Conservation (phyloP, 192 early-diverging fungal species). For the Coemansia sp. region DNA sequence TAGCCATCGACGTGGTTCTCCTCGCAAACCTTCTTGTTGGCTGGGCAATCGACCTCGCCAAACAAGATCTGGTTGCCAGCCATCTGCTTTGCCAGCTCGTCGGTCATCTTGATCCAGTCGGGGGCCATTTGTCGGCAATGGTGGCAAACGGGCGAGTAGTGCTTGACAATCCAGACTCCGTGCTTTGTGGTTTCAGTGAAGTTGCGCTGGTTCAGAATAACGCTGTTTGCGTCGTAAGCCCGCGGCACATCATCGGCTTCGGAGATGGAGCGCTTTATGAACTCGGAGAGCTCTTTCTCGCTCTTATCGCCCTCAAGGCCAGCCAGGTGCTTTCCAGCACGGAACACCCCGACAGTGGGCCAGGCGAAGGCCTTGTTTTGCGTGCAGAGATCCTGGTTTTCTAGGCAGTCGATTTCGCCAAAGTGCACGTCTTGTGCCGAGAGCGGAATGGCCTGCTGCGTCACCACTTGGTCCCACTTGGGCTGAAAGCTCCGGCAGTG, state of each 20-base stretch:
- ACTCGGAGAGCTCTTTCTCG: constrained; percentile 14
- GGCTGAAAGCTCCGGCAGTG: constrained; percentile 82
- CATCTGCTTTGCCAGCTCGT: constrained; percentile 37
- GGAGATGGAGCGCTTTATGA: constrained; percentile 11
- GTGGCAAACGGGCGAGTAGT: constrained; percentile 83
- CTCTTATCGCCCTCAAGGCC: constrained; percentile 31
- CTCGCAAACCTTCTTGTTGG: constrained; percentile 62
- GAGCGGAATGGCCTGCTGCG: constrained; percentile 24
- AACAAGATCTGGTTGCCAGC: constrained; percentile 56
- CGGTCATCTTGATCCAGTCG: constrained; percentile 68
- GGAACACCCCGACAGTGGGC: constrained; percentile 61
- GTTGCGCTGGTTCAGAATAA: constrained; percentile 49
- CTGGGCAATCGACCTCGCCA: constrained; percentile 67
- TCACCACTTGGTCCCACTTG: constrained; percentile 67
- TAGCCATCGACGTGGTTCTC: constrained; percentile 59
- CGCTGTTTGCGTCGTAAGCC: constrained; percentile 41
- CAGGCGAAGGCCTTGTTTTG: constrained; percentile 56
- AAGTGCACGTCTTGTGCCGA: constrained; percentile 58
- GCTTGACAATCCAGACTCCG: constrained; percentile 80
- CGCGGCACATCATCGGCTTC: not conserved
- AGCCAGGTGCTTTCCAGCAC: constrained; percentile 11
- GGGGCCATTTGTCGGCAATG: constrained; percentile 85
- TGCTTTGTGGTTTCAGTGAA: constrained; percentile 55
- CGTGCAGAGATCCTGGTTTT: constrained; percentile 60
- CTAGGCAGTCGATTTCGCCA: constrained; percentile 66